A percentile compares a stretch with the other conserved stretches of the same genome.
Evolutionary conservation across 768 basidiomycete species (phyloP).

Genomic region (Amanita phalloides): DNA sequence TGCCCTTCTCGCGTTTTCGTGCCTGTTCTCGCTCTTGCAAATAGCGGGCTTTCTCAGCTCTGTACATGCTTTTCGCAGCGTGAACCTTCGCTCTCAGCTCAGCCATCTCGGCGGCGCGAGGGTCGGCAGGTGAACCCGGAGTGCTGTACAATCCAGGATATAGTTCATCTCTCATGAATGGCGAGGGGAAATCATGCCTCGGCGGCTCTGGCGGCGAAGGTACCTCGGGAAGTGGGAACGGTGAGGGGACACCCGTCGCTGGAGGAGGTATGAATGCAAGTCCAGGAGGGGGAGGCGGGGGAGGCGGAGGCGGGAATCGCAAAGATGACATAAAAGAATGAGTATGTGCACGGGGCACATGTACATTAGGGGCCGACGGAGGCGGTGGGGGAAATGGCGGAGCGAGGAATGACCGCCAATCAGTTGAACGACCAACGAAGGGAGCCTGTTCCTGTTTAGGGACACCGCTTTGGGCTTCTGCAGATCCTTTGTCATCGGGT

Average conservation of each 20-base stretch:
- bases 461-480: neutral
- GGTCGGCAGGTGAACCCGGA: neutral
- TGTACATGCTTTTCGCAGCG: conserved; percentile 57
- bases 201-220: conserved; percentile 10
- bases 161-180: neutral
- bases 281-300: conserved; percentile 8
- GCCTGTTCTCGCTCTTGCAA: conserved; percentile 40
- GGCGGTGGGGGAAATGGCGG: neutral
- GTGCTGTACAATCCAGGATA: neutral
- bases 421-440: neutral
- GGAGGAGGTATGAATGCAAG: conserved; percentile 10
- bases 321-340: neutral
- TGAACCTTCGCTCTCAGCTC: conserved; percentile 41
- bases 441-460: neutral
- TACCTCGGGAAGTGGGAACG: conserved; percentile 8
- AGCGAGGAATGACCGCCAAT: conserved; percentile 2
- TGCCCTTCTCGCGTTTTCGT: conserved; percentile 27
- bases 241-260: conserved; percentile 9
- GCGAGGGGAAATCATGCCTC: neutral
- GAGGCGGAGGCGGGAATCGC: neutral
- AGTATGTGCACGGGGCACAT: conserved; percentile 3
- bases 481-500: neutral
- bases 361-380: conserved; percentile 7
- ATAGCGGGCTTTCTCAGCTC: conserved; percentile 60
- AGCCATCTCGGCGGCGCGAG: neutral